Percentiles rank a stretch among this genome's conserved stretches.
These are phyloP conservation scores for Kockiozyma suomiensis DNA, from an alignment of 805 yeast species.

Conservation along the genomic window DNA sequence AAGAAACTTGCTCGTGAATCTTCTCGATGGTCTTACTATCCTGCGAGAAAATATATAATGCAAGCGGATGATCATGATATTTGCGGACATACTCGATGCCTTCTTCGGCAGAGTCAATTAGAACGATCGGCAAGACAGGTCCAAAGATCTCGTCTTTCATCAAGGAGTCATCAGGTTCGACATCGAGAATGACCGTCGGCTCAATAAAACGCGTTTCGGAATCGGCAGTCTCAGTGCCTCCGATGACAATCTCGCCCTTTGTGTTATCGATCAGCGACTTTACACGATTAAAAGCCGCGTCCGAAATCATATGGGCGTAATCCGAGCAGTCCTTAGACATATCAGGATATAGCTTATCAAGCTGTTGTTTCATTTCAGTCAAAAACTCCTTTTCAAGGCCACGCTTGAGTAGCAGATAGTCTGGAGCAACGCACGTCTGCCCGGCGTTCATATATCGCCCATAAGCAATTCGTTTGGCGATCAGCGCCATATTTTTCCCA, in stretches of 20 bases:
- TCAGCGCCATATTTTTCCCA: slow-evolving; percentile 46
- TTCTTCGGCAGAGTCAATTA: slow-evolving; percentile 51
- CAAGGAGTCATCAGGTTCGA: slow-evolving; percentile 63
- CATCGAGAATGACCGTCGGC: slow-evolving; percentile 73
- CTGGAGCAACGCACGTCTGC: slow-evolving; percentile 90
- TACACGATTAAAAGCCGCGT: slow-evolving; percentile 55
- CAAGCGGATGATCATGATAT: slow-evolving; percentile 76
- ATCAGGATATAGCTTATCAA: slow-evolving; percentile 51
- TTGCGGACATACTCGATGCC: slow-evolving; percentile 45
- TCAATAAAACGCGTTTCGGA: slow-evolving; percentile 54
- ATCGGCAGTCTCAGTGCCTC: slow-evolving; percentile 38
- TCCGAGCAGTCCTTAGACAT: slow-evolving; percentile 44
- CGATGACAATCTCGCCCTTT: slow-evolving; percentile 39
- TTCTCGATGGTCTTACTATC: slow-evolving; percentile 50
- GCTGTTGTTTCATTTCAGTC: slow-evolving; percentile 45
- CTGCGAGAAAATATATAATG: slow-evolving; percentile 67
- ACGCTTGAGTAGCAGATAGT: slow-evolving; percentile 53
- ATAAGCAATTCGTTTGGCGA: slow-evolving; percentile 70
- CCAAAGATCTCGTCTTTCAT: slow-evolving; percentile 84
- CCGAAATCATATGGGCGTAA: slow-evolving; percentile 65
- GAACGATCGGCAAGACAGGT: slow-evolving; percentile 77
- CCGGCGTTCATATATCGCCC: slow-evolving; percentile 81
- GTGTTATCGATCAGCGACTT: slow-evolving; percentile 45
- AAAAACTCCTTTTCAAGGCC: slow-evolving; percentile 57
- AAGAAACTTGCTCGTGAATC: slow-evolving; percentile 58